These are phyloP conservation scores for Monilinia fructigena DNA, from an alignment of 2,329 filamentous ascomycete genomes.

Conservation along the genomic window DNA sequence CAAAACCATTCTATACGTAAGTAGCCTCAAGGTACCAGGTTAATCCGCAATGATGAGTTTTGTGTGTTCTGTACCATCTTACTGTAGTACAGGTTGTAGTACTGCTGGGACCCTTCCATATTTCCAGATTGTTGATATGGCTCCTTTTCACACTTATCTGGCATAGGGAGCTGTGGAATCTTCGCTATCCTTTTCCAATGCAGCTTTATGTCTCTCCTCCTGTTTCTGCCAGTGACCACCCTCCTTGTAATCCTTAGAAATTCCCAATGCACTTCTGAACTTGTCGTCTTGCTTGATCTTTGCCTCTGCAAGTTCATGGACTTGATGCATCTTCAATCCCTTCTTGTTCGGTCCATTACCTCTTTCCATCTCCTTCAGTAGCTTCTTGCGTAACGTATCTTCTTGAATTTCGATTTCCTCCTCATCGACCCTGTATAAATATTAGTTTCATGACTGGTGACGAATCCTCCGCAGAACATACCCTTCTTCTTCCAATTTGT, in stretches of 20 bases:
- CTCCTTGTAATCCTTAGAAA: conserved; percentile 81
- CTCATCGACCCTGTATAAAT: conserved; percentile 64
- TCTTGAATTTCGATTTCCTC: conserved; percentile 85
- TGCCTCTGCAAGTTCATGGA: conserved; percentile 92
- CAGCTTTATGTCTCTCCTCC: conserved; percentile 46
- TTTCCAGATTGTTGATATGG: neutral
- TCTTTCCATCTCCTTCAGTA: conserved; percentile 49
- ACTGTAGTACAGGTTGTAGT: neutral
- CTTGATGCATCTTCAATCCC: conserved; percentile 84
- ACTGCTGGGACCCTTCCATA: neutral
- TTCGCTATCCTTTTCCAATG: conserved; percentile 20
- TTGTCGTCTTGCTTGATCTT: conserved; percentile 96
- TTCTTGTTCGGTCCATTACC: conserved; percentile 45
- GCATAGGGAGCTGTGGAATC: neutral
- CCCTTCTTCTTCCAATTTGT: conserved; percentile 89
- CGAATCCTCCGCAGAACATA: conserved; percentile 43
- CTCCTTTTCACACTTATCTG: neutral
- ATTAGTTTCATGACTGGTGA: conserved; percentile 15
- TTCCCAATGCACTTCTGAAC: conserved; percentile 80
- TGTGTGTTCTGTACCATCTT: neutral
- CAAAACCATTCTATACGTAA: neutral
- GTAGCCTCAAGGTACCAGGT: neutral
- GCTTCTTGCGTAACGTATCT: conserved; percentile 61
- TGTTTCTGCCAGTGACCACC: conserved; percentile 83
- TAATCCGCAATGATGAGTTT: neutral